Evolutionary conservation across 768 basidiomycete species (phyloP), one percentile per base, ranked within the genome.

Genomic region (Chiua virens): DNA sequence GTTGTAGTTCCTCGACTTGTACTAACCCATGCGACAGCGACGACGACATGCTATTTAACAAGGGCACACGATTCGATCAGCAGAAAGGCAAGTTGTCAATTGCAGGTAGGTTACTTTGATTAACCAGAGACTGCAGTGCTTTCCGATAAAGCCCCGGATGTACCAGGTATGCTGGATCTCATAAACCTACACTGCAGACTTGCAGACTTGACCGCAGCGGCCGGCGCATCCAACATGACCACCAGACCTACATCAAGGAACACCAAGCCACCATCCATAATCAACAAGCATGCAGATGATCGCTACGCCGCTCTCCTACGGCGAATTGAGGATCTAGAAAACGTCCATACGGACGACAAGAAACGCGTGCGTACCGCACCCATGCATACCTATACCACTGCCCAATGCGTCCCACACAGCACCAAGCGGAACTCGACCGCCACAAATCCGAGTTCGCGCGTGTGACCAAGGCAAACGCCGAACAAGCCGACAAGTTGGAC

Each of bases 321-420:
- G 54, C 84, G 85, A 57, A 76, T 90, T 0, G 82, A 85, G 30
- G 81, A 85, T 15, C 64, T 87, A 7, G 83, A 88, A 68, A 70
- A 66, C 48, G 65, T 82, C n/a, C 84, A 85, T 59, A 67, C 74
- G 35, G 85, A 87, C 4, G 79, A 78, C 50, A 89, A 87, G 78
- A 83, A 79, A 73, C 51, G 73, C 42, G 87, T 88, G 62, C 57
- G 81, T 10, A 22, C 21, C 14, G 5, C 14, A 21, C 20, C 8
- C 17, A 3, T 14, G 39, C 48, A 1, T 27, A 15, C 5, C 11
- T 8, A 0, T 41, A n/a, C 36, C 22, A 8, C 3, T 14, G 13
- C 14, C 45, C 51, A 32, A 64, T 45, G 48, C 11, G 10, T 39
- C 15, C 10, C 30, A 14, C 20, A 10, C 52, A 89, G 89, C 81